phyloP scores from a whole-genome alignment of 2,329 filamentous ascomycete species.

The Geosmithia putterillii region DNA sequence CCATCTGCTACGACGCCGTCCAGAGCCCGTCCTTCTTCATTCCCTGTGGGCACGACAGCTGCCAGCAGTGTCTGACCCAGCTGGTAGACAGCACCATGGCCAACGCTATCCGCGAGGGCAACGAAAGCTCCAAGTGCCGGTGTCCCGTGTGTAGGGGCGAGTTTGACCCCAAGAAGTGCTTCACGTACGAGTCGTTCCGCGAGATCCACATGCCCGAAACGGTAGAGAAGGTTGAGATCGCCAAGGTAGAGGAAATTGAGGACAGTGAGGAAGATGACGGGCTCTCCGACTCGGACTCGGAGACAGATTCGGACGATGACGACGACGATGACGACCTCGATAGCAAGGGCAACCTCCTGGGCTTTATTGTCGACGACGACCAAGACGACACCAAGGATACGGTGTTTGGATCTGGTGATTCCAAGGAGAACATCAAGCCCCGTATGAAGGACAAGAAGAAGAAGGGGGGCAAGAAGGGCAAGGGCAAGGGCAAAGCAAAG shows the following conservation, averaged over 20 bases:
- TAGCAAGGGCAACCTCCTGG: conserved; percentile 23
- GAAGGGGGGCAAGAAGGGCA: conserved; percentile 16
- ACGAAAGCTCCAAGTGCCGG: conserved; percentile 29
- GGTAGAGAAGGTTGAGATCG: conserved; percentile 16
- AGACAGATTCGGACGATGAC: conserved; percentile 15
- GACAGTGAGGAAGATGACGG: conserved; percentile 17
- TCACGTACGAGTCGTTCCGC: conserved; percentile 63
- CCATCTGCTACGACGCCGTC: conserved; percentile 68
- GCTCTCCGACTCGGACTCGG: conserved; percentile 20
- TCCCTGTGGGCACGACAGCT: conserved; percentile 74
- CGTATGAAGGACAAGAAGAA: conserved; percentile 11
- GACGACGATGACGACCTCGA: conserved; percentile 11
- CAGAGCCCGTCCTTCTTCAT: conserved; percentile 66
- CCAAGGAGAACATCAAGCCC: background rate
- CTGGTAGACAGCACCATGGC: conserved; percentile 49
- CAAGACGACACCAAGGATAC: conserved; percentile 12
- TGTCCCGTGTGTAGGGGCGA: conserved; percentile 67
- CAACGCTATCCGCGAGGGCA: conserved; percentile 42
- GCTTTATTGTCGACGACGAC: conserved; percentile 39
- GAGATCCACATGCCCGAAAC: conserved; percentile 54
- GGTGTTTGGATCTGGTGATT: conserved; percentile 4
- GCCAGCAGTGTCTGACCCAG: conserved; percentile 61
- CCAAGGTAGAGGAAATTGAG: conserved; percentile 22
- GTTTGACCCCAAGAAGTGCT: conserved; percentile 56
- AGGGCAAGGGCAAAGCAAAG: conserved; percentile 24